Evolutionary conservation across 129 eudicot species (phyloP).

Genomic region (Saussurea involucrata): DNA sequence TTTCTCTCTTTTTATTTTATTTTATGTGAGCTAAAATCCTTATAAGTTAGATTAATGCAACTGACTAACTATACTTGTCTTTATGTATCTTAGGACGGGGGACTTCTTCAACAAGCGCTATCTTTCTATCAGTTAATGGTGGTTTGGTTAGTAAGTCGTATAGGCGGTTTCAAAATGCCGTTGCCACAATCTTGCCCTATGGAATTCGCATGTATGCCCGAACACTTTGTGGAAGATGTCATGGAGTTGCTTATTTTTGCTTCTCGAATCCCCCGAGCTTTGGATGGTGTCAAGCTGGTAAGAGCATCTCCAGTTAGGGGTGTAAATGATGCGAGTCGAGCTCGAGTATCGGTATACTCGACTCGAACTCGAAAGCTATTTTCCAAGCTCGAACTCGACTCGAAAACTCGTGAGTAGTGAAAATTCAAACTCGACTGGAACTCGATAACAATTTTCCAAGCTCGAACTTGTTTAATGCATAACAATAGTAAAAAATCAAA

Average conservation of each 20-base stretch:
- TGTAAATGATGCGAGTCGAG: too few relatives aligned
- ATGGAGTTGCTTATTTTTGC: conserved; percentile 97
- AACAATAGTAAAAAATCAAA: too few relatives aligned
- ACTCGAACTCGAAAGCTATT: too few relatives aligned
- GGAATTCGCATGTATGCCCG: conserved; percentile 95
- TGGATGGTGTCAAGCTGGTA: conserved; percentile 90
- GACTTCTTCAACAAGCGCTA: conserved; percentile 73
- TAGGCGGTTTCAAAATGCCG: conserved; percentile 95
- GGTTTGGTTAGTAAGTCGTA: conserved; percentile 80
- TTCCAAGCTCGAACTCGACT: too few relatives aligned
- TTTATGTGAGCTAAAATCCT: background rate
- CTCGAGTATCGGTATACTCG: too few relatives aligned
- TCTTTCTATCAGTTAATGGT: conserved; percentile 89
- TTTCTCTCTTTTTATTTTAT: too few relatives aligned
- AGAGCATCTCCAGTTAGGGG: background rate
- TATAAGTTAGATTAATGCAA: background rate
- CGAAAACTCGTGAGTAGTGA: too few relatives aligned
- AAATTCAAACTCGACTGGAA: too few relatives aligned
- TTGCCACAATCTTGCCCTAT: conserved; percentile 71
- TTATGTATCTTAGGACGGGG: conserved; percentile 57
- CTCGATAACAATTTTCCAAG: too few relatives aligned
- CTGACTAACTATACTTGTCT: background rate
- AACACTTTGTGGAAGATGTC: conserved; percentile 90
- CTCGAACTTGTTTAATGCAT: too few relatives aligned
- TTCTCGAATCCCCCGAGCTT: conserved; percentile 87